Base-by-base conservation (phyloP, 768 basidiomycete species). In the Leccinum boreale region DNA sequence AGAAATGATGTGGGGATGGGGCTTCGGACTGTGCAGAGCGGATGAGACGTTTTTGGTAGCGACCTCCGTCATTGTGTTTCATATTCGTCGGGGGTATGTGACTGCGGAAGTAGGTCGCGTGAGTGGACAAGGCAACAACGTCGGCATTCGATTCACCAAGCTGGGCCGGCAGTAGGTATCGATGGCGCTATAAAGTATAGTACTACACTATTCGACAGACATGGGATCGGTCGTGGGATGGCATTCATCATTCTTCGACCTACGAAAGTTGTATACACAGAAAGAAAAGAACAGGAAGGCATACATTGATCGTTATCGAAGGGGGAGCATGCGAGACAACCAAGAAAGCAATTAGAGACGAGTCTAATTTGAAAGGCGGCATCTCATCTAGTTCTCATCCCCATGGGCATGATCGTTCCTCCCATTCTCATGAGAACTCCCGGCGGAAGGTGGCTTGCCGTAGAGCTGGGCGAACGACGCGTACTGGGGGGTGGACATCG, bases 401-500 rank as follows among this genome's bases (percentile, higher is more conserved):
- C 62, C 64, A 54, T 44, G 42, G 8, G 42, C 42, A 44, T 69
- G 68, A 29, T 69, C 68, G 14, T 55, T 60, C 61, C 70, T 70
- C 45, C 58, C 72, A 12, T 58, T 62, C 45, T 73, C 73, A 24
- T 70, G 67, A 12, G 72, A 52, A 19, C 64, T 68, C 26, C 71
- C 74, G 3, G 69, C 67, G 12, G 77, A 74, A 36, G 74, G 71
- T 17, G 75, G 74, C 65, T 77, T 79, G 36, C 69, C 64, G 56
- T 79, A 79, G 47, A 71, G 62, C 19, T 71, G 74, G 11, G 75
- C 66, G 55, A 76, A 76, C 17, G 78, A 58, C 35, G 74, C 72
- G 59, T 79, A 79, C 50, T 75, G 75, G 15, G 73, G 67, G 12
- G 65, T n/a, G 19, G 68, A 49, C 67, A 75, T 64, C 23, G 67